Percentiles rank a stretch among this genome's conserved stretches.
These are phyloP conservation scores for Rhododendron griersonianum DNA, from an alignment of 148 eudicot genomes.

Conservation along the genomic window DNA sequence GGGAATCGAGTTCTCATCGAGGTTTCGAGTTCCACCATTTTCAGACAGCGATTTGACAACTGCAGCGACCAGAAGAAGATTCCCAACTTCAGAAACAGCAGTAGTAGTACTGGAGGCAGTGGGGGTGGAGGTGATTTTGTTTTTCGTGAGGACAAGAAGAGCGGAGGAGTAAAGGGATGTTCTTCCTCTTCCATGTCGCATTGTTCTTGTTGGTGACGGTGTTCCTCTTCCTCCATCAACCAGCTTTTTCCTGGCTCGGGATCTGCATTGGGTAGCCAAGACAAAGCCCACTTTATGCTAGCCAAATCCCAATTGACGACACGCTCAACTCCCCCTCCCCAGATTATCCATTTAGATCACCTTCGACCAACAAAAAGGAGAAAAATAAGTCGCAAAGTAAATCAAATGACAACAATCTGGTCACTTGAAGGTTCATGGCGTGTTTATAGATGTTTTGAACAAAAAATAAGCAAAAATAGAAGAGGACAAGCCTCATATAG, in stretches of 20 bases:
- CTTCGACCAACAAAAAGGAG: neutral
- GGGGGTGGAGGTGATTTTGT: neutral
- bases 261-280: neutral
- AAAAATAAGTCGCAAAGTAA: neutral
- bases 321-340: neutral
- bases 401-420: neutral
- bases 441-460: neutral
- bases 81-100: slow-evolving; percentile 22
- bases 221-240: slow-evolving; percentile 9
- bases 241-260: neutral
- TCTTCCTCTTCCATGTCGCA: slow-evolving; percentile 10
- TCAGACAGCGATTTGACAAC: slow-evolving; percentile 48
- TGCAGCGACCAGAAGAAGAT: slow-evolving; percentile 50
- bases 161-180: neutral
- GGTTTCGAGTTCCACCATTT: slow-evolving; percentile 50
- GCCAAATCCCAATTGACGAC: neutral
- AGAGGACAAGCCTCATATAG: neutral
- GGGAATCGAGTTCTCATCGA: slow-evolving; percentile 39
- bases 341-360: neutral
- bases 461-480: no score
- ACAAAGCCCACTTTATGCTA: neutral
- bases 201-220: neutral
- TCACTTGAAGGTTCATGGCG: neutral
- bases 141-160: neutral
- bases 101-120: neutral